Evolutionary conservation across 2,329 filamentous ascomycete genomes (phyloP), one percentile per base, ranked within the genome.

Genomic region (Sodiomyces alkalinus): DNA sequence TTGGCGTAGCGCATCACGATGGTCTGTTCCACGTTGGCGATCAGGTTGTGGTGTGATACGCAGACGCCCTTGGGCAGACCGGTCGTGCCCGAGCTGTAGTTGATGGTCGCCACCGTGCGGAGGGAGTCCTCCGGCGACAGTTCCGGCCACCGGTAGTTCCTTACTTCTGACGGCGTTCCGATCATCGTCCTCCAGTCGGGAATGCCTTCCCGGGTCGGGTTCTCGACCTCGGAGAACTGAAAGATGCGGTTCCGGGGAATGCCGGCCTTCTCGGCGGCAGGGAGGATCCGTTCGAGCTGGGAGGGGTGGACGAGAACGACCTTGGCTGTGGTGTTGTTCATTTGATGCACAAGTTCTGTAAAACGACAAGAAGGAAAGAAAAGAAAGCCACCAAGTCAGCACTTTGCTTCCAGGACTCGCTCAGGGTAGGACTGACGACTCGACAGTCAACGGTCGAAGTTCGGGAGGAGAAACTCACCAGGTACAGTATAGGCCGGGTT

Each of bases 21-120:
- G 4, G 53, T 57, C 41, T 70, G 64, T 30, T 57, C 55, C 4
- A 59, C 51, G 33, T 68, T 66, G 21, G 62, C 53, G 18, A 64
- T 51, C 17, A 66, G 44, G 34, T 64, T 65, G 33, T 53, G 44
- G 36, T 67, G 62, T 16, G 56, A 58, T 17, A 65, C 51, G 37
- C 55, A 56, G 4, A 66, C 62, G 13, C 61, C 60, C 39, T 67
- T 66, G 5, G 62, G 60, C 5, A 64, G 42, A 3, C 62, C 62
- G 1, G 61, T 66, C 0, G 62, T 67, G 2, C 62, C 62, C 6
- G 57, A 62, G 16, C 54, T 60, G 44, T 61, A 65, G 39, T 65
- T 65, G 38, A 66, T 57, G 4, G 57, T 62, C 17, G 51, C 54
- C 4, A 55, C 40, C 6, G 47, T 51, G 4, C 29, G 38, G 5